Base-by-base conservation (phyloP, 176 grass and related monocot species). In the Carex pumila region DNA sequence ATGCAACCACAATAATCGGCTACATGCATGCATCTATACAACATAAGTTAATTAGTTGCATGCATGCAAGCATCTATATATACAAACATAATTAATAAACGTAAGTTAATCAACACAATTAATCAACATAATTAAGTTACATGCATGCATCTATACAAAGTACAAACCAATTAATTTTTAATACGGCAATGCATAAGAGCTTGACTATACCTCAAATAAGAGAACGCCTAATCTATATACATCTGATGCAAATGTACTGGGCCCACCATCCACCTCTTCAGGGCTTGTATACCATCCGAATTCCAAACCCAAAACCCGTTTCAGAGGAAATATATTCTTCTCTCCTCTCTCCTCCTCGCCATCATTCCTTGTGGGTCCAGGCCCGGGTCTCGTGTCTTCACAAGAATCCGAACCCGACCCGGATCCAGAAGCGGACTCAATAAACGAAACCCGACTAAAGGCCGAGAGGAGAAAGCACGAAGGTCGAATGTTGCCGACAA, bases 401-500 rank as follows among this genome's bases (percentile, higher is more conserved):
- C 87, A 92, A 12, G 85, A 85, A 22, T 90, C 96, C 10, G 89
- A 95, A 62, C 84, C 88, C 6, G 94, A 97, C 67, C 84, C 81
- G 5, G 91, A 97, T 31, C 91, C 91, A 10, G 96, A 99, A 65
- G 96, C 88, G 3, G 91, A 95, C 87, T 99, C 96, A 29, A 99
- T 99, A 86, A 99, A 99, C 71, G 93, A 94, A 82, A 99, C 93
- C 71, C 89, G 88, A 30, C 90, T 78, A 55, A 99, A 91, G 80
- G 92, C 87, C 12, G 96, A 99, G 47, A 99, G 84, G 78, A 99
- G 93, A 81, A 99, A 95, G 86, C 96, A 99, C 1, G 96, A 99
- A 0, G 96, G 96, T 2, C 96, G 92, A 15, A 85, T 89, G 87
- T 90, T 95, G 54, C 89, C 88, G 47, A 99, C 89, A 67, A 92